Percentiles rank a stretch among this genome's conserved stretches.
These are phyloP conservation scores for Taiozyma sp. DNA, from an alignment of 1,139 yeast genomes.

Conservation along the genomic window DNA sequence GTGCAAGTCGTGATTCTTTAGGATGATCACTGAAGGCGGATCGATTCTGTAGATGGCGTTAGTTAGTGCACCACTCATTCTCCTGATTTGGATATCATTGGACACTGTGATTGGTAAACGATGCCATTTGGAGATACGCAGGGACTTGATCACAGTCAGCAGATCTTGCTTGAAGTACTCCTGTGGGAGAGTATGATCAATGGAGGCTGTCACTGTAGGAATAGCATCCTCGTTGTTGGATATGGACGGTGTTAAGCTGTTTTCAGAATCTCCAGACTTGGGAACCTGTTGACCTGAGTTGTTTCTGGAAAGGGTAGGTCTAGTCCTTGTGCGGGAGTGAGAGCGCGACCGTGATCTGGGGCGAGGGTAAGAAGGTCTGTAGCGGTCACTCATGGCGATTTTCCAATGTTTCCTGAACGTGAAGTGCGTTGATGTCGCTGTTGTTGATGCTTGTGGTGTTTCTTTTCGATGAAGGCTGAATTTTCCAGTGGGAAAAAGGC, in stretches of 20 bases:
- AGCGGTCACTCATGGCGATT: constrained; percentile 6
- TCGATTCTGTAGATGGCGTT: constrained; percentile 77
- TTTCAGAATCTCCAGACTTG: neutral
- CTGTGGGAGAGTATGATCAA: constrained; percentile 72
- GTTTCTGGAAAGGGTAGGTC: neutral
- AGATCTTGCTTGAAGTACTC: constrained; percentile 87
- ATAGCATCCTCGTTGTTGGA: constrained; percentile 22
- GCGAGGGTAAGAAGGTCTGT: constrained; percentile 1
- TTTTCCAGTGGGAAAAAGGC: neutral
- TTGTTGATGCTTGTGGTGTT: neutral
- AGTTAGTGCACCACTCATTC: constrained; percentile 91
- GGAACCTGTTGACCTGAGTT: neutral
- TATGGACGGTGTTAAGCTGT: neutral
- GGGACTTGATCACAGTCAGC: constrained; percentile 55
- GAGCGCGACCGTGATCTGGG: constrained; percentile 8
- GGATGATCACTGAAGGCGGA: constrained; percentile 30
- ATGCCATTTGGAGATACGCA: constrained; percentile 79
- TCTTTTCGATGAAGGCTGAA: neutral
- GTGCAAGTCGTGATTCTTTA: constrained; percentile 26
- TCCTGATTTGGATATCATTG: constrained; percentile 41
- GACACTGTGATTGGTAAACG: constrained; percentile 28
- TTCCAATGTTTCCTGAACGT: neutral
- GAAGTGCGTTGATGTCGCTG: neutral
- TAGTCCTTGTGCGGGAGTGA: constrained; percentile 4
- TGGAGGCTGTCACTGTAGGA: constrained; percentile 30